Percentiles rank a stretch among this genome's conserved stretches.
Conservation (phyloP, 2,329 filamentous ascomycete genomes). For the Penicillium brevicompactum region DNA sequence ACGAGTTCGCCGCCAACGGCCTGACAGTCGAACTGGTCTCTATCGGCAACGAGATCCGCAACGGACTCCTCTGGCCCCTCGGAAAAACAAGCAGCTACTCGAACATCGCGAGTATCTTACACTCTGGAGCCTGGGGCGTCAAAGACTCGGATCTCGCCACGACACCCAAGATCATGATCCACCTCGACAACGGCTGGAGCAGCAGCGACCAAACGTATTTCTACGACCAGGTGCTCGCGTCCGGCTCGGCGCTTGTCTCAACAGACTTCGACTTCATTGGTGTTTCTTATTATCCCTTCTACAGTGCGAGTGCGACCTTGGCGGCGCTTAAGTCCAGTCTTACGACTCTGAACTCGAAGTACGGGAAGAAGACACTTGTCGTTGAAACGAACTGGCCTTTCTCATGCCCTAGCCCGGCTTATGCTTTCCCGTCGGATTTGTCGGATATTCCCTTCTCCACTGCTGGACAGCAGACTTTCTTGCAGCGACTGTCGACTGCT, state of each 20-base stretch:
- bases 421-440: constrained; percentile 63
- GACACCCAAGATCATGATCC: constrained; percentile 71
- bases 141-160: constrained; percentile 61
- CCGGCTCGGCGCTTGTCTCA: constrained; percentile 49
- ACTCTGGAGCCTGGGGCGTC: constrained; percentile 65
- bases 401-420: constrained; percentile 60
- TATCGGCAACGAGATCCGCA: constrained; percentile 73
- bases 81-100: constrained; percentile 58
- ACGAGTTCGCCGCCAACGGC: constrained; percentile 60
- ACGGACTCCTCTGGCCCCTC: constrained; percentile 67
- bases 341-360: constrained; percentile 61
- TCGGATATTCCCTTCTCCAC: constrained; percentile 63
- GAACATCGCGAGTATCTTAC: constrained; percentile 66
- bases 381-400: constrained; percentile 73
- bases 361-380: constrained; percentile 68
- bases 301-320: constrained; percentile 61
- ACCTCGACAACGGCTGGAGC: constrained; percentile 75
- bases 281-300: constrained; percentile 75
- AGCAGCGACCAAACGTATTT: constrained; percentile 67
- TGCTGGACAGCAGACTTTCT: constrained; percentile 64
- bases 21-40: constrained; percentile 65
- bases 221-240: constrained; percentile 60
- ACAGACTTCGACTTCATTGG: constrained; percentile 72
- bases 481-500: constrained; percentile 61
- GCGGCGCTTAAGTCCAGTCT: constrained; percentile 58